Evolutionary conservation across 2,329 filamentous ascomycete species (phyloP), one percentile per base, ranked within the genome.

Genomic region (Alternaria gaisen): DNA sequence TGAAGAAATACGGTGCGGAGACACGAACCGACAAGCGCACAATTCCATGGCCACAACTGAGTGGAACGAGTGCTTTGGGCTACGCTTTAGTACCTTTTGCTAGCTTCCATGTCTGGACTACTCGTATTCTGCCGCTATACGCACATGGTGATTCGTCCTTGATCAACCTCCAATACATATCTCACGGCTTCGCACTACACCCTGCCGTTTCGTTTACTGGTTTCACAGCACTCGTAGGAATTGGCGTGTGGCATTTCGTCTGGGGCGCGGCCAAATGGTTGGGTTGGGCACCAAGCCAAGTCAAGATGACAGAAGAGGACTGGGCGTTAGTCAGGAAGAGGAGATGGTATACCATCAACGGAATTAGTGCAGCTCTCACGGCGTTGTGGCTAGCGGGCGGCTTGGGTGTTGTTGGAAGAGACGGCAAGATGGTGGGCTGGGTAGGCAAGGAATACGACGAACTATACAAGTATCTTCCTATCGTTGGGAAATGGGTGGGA

Each of bases 261-360:
- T 96, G 93, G 87, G 94, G 94, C 3, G 87, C 88, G 80, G 91
- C 92, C n/a, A 90, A 88, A 77, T 97, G 92, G 91, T 81, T 94
- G 61, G 88, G 88, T 0, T 82, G 86, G 47, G 84, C 88, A 52
- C 89, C 90, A 20, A 83, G 84, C 2, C 64, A 85, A 78, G 70
- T 87, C 77, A 81, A 81, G 69, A 75, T 79, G 70, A 75, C 83
- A 74, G 81, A 81, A 75, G 79, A 70, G 75, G 79, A 81, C 70
- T 83, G 83, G 36, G 82, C 84, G 51, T 77, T 84, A 63, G 81
- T 82, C 60, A 85, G 86, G 74, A 88, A 89, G 74, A 85, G 88
- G 72, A 86, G 87, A 70, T 91, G 91, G 88, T 88, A 91, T 80
- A 78, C 83, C 2, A 84, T 97, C 56, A 93, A 96, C 73, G 89